Conservation (phyloP, 2,329 filamentous ascomycete species). For the Phyllachora maydis region DNA sequence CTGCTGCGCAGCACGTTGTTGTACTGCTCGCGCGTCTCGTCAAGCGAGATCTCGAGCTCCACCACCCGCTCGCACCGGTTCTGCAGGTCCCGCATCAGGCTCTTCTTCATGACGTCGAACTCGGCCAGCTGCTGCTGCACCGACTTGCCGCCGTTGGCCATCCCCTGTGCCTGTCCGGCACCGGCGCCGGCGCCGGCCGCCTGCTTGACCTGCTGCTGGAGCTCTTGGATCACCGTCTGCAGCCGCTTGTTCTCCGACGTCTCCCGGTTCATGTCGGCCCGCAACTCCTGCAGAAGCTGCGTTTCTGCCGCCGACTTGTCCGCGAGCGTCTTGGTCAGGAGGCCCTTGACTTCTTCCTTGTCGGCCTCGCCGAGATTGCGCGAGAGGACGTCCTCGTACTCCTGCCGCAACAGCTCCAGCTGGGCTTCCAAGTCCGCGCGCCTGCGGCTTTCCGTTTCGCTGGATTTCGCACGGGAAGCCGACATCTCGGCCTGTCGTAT, state of each 20-base stretch:
- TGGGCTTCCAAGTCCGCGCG: constrained; percentile 59
- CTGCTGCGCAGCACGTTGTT: constrained; percentile 93
- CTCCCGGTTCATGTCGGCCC: constrained; percentile 55
- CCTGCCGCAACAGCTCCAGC: constrained; percentile 52
- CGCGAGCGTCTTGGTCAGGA: constrained; percentile 56
- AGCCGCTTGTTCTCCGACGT: constrained; percentile 66
- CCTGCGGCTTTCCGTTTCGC: constrained; percentile 44
- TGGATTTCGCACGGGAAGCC: constrained; percentile 47
- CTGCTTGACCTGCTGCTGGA: constrained; percentile 53
- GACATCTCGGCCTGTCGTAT: constrained; percentile 84
- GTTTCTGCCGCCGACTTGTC: constrained; percentile 54
- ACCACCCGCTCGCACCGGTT: constrained; percentile 97
- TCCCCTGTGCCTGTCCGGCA: too few relatives aligned
- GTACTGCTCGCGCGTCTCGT: constrained; percentile 96
- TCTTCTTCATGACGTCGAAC: constrained; percentile 99
- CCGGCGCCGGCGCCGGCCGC: constrained; percentile 24
- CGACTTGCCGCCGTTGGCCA: constrained; percentile 70
- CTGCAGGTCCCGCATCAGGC: constrained; percentile 92
- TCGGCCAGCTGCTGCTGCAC: constrained; percentile 96
- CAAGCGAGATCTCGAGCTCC: constrained; percentile 90
- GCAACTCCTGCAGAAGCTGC: constrained; percentile 57
- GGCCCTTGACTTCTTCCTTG: constrained; percentile 64
- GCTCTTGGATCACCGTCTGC: constrained; percentile 59
- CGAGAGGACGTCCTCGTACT: constrained; percentile 68
- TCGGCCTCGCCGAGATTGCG: constrained; percentile 62